Evolutionary conservation across 371 early-diverging fungal genomes (phyloP).

Genomic region (Basidiobolus meristosporus): DNA sequence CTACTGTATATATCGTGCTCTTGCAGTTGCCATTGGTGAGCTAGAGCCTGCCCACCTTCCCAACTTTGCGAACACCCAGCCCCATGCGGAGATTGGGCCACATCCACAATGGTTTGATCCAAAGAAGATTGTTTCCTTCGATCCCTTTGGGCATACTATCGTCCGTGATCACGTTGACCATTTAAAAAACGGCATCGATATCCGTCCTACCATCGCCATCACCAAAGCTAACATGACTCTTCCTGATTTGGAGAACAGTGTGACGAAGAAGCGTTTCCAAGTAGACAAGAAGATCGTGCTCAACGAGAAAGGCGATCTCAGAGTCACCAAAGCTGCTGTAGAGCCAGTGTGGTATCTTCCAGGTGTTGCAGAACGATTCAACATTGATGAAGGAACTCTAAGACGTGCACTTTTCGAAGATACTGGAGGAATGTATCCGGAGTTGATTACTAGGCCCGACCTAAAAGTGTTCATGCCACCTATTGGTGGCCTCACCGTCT

Average conservation of each 20-base stretch:
- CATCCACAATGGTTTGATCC: slow-evolving; percentile 73
- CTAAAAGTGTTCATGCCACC: slow-evolving; percentile 88
- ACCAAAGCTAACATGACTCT: slow-evolving; percentile 90
- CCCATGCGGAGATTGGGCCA: slow-evolving; percentile 67
- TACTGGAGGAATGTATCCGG: slow-evolving; percentile 91
- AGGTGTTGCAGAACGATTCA: slow-evolving; percentile 79
- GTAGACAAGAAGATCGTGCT: slow-evolving; percentile 75
- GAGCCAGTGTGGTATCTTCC: slow-evolving; percentile 96
- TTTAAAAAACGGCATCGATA: slow-evolving; percentile 54
- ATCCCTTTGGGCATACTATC: slow-evolving; percentile 81
- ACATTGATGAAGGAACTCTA: slow-evolving; percentile 65
- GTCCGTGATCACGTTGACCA: slow-evolving; percentile 35
- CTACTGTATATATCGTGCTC: slow-evolving; percentile 81
- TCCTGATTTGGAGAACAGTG: slow-evolving; percentile 69
- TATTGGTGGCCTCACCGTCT: slow-evolving; percentile 84
- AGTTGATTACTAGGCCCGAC: slow-evolving; percentile 84
- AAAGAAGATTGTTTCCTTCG: slow-evolving; percentile 81
- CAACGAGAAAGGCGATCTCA: slow-evolving; percentile 59
- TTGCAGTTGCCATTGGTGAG: slow-evolving; percentile 85
- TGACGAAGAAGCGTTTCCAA: slow-evolving; percentile 31
- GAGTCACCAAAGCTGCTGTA: slow-evolving; percentile 83
- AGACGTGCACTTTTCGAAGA: slow-evolving; percentile 76
- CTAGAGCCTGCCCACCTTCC: slow-evolving; percentile 63
- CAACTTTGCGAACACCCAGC: slow-evolving; percentile 77
- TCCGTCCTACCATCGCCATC: slow-evolving; percentile 86